Evolutionary conservation across 345 rosid genomes (phyloP), one percentile per base, ranked within the genome.

Genomic region (Cardamine chenopodiifolia): DNA sequence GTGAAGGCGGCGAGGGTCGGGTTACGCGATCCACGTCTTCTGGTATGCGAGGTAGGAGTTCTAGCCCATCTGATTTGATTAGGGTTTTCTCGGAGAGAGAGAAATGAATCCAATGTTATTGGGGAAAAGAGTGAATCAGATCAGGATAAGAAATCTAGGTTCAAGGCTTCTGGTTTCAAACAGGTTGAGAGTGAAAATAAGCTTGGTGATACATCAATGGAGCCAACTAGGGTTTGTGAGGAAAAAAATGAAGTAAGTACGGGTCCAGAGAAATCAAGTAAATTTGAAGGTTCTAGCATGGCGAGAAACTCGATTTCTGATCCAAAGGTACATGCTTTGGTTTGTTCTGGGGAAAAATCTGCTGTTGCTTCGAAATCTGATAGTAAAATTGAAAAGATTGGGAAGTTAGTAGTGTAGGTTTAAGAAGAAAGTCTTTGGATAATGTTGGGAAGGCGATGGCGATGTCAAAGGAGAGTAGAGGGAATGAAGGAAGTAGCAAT

Each of bases 41-140:
- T 49, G 90, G 67, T 6, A 79, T 86, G 4, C 86, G 97, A 90
- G 97, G 96, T 83, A 87, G 96, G 85, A 87, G 90, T 65, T 80
- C 86, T 56, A 88, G 97, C 57, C 98, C 98, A 0, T 92, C 95
- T 62, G 94, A 88, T 50, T 85, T 88, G 32, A 72, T 86, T 62
- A 82, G 82, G 68, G 89, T 75, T 49, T 85, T 82, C 60, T 81
- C 83, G 7, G 92, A 86, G 72, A 67, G 82, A 70, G 66, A 84
- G 62, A 10, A 82, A 78, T 69, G 85, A 63, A 57, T 78, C 87
- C 64, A 81, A 80, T 85, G 82, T 68, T 76, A 44, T 80, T 48
- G 82, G 64, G 56, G 86, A 78, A 68, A 78, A 73, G 61, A 35
- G 69, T 62, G 82, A 67, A 34, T 66, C 73, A 65, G 79, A 72